Percentiles rank a stretch among this genome's conserved stretches.
Evolutionary conservation across 352 stramenopile genomes (phyloP).

Genomic region (Phytophthora pisi): DNA sequence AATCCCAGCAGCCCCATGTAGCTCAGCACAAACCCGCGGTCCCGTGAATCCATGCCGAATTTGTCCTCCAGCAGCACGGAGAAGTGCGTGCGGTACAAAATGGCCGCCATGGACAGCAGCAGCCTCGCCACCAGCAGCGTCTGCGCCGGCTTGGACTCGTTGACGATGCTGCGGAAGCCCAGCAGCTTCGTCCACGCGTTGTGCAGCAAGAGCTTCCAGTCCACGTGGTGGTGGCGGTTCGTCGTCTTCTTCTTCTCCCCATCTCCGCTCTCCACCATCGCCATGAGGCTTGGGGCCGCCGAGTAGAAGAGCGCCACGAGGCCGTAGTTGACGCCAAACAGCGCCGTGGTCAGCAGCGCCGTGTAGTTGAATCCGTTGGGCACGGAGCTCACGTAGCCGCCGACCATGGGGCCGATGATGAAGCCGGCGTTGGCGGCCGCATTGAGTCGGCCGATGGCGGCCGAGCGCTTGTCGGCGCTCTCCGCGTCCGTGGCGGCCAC

Average conservation of each 20-base stretch:
- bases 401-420: slow-evolving; percentile 73
- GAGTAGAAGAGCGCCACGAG: slow-evolving; percentile 66
- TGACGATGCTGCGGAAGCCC: slow-evolving; percentile 66
- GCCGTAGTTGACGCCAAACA: slow-evolving; percentile 76
- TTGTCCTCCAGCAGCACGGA: slow-evolving; percentile 82
- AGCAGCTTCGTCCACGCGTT: slow-evolving; percentile 64
- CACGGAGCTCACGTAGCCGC: slow-evolving; percentile 69
- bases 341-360: slow-evolving; percentile 64
- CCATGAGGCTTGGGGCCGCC: slow-evolving; percentile 23
- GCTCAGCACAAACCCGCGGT: slow-evolving; percentile 74
- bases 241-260: slow-evolving; percentile 17
- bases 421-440: slow-evolving; percentile 76
- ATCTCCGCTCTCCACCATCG: not conserved
- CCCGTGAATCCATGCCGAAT: slow-evolving; percentile 66
- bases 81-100: slow-evolving; percentile 84
- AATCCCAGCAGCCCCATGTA: slow-evolving; percentile 83
- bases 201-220: slow-evolving; percentile 46
- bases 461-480: slow-evolving; percentile 36
- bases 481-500: slow-evolving; percentile 70
- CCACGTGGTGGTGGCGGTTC: slow-evolving; percentile 12
- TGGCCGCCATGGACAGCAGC: slow-evolving; percentile 74
- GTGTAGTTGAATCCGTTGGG: slow-evolving; percentile 86
- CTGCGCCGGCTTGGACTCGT: slow-evolving; percentile 66
- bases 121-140: slow-evolving; percentile 72
- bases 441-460: slow-evolving; percentile 74